A percentile compares a stretch with the other conserved stretches of the same genome.
Conservation (phyloP, 345 rosid genomes). For the Eucalyptus pumila region DNA sequence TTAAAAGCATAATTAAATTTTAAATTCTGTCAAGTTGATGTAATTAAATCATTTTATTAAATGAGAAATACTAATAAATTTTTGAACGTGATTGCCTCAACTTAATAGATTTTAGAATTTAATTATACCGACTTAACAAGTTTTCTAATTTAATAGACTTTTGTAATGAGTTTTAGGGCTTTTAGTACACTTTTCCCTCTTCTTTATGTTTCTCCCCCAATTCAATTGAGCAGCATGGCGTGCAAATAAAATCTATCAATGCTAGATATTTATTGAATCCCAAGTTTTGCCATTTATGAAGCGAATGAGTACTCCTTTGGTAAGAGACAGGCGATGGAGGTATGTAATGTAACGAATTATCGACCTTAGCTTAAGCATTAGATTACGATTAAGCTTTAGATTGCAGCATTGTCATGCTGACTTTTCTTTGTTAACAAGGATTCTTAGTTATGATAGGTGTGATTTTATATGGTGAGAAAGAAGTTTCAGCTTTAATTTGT, state of each 20-base stretch:
- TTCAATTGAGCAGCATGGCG: rapidly evolving
- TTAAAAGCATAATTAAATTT: too few relatives aligned
- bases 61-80: too few relatives aligned
- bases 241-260: not conserved
- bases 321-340: not conserved
- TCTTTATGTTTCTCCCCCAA: not conserved
- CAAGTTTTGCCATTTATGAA: not conserved
- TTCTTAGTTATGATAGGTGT: not conserved
- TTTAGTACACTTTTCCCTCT: too few relatives aligned
- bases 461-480: not conserved
- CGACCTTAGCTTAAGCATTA: not conserved
- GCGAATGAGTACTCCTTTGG: not conserved
- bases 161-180: too few relatives aligned
- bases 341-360: not conserved
- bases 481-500: not conserved
- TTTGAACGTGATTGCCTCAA: too few relatives aligned
- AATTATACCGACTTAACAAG: too few relatives aligned
- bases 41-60: too few relatives aligned
- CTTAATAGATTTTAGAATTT: too few relatives aligned
- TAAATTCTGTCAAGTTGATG: too few relatives aligned
- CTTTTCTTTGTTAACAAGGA: not conserved
- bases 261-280: not conserved
- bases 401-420: not conserved
- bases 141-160: too few relatives aligned
- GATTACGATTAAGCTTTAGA: not conserved